Conservation (phyloP, 345 rosid genomes). For the Salix arbutifolia region DNA sequence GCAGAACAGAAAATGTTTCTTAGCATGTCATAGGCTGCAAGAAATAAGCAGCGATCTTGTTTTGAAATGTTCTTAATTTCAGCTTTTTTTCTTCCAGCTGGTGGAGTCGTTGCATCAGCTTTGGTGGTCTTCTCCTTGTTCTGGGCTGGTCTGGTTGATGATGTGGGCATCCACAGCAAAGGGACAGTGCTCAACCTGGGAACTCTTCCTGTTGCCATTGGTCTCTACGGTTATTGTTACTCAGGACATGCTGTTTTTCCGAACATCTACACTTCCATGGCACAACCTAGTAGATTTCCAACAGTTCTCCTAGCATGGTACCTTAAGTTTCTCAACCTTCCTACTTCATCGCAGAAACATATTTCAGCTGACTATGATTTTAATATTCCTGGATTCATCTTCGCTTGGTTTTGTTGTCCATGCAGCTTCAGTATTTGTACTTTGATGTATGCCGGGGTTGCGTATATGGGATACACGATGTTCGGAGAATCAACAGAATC, state of each 20-base stretch:
- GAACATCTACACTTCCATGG: slow-evolving; percentile 92
- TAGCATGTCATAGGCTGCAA: neutral
- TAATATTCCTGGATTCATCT: neutral
- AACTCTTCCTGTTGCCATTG: slow-evolving; percentile 89
- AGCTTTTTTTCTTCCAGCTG: slow-evolving; percentile 45
- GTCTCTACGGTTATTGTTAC: slow-evolving; percentile 90
- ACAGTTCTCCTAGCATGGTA: slow-evolving; percentile 73
- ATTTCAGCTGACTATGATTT: neutral
- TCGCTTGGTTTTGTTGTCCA: neutral
- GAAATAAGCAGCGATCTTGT: neutral
- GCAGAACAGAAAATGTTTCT: neutral
- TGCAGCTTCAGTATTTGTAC: slow-evolving; percentile 73
- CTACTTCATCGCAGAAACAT: neutral
- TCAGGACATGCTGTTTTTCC: slow-evolving; percentile 99
- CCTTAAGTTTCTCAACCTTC: neutral
- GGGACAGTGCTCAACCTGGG: slow-evolving; percentile 61
- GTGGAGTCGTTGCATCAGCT: slow-evolving; percentile 89
- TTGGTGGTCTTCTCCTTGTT: slow-evolving; percentile 76
- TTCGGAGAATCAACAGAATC: slow-evolving; percentile 72
- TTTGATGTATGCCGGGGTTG: slow-evolving; percentile 75
- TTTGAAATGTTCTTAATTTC: slow-evolving; percentile 8
- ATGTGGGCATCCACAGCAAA: slow-evolving; percentile 61
- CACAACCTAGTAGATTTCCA: slow-evolving; percentile 63
- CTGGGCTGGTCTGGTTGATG: slow-evolving; percentile 82
- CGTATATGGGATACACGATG: slow-evolving; percentile 83